phyloP scores from a whole-genome alignment of 371 early-diverging fungal genomes.

The Lichtheimia corymbifera region DNA sequence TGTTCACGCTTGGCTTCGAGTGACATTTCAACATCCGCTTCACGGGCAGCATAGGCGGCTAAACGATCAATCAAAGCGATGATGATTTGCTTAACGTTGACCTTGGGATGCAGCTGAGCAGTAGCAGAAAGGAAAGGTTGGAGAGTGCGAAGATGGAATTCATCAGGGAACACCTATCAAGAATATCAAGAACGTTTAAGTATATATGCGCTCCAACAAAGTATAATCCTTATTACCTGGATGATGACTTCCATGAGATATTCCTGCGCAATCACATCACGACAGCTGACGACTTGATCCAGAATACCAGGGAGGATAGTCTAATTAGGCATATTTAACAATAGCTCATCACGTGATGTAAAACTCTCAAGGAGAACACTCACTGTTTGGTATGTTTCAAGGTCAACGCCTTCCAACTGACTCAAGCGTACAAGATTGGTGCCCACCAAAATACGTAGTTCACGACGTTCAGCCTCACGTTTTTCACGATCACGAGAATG shows the following conservation, averaged over 20 bases:
- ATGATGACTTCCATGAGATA: conserved; percentile 98
- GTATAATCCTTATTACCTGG: conserved; percentile 60
- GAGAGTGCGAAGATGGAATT: conserved; percentile 91
- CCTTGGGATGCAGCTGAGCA: conserved; percentile 85
- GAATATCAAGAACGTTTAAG: neutral
- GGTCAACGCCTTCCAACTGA: conserved; percentile 85
- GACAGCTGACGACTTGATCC: conserved; percentile 93
- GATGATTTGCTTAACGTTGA: conserved; percentile 93
- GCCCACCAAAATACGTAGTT: conserved; percentile 92
- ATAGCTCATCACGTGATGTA: too few species aligned
- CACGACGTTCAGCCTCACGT: conserved; percentile 92
- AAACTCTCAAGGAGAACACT: neutral
- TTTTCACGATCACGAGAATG: conserved; percentile 89
- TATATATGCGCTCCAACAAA: neutral
- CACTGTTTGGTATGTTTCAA: conserved; percentile 78
- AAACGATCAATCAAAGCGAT: conserved; percentile 92
- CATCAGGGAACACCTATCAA: conserved; percentile 86
- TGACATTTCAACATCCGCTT: conserved; percentile 26
- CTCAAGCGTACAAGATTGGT: conserved; percentile 94
- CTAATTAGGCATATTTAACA: conserved; percentile 17
- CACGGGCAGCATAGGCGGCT: conserved; percentile 34
- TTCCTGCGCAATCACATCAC: conserved; percentile 97
- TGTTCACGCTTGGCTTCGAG: conserved; percentile 13
- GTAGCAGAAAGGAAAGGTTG: conserved; percentile 87
- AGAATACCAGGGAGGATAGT: conserved; percentile 87